Evolutionary conservation across 345 rosid genomes (phyloP).

Genomic region (Euphorbia pulcherrima): DNA sequence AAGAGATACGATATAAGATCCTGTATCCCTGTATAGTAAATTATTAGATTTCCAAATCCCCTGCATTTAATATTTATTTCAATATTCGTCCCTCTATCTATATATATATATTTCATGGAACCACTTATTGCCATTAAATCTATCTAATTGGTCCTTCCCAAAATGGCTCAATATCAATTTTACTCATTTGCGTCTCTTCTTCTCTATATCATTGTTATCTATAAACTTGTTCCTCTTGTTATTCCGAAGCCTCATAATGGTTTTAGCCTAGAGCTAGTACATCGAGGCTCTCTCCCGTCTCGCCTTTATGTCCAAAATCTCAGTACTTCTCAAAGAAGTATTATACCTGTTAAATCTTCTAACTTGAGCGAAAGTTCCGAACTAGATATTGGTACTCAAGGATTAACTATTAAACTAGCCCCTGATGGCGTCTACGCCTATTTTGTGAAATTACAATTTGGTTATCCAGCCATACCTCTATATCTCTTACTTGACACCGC

Average conservation of each 20-base stretch:
- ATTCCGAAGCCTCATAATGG: neutral
- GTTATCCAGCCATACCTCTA: neutral
- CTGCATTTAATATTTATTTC: too few species aligned
- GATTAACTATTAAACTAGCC: neutral
- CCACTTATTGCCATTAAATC: too few species aligned
- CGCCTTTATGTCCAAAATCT: too few species aligned
- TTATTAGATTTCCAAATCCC: too few species aligned
- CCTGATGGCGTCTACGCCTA: neutral
- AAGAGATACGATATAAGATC: too few species aligned
- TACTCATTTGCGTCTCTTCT: neutral
- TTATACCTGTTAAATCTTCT: too few species aligned
- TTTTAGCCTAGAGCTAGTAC: neutral
- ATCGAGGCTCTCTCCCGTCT: neutral
- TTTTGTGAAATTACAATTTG: neutral
- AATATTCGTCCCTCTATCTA: too few species aligned
- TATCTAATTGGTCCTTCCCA: too few species aligned
- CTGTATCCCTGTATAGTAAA: too few species aligned
- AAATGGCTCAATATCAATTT: neutral
- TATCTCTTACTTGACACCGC: neutral
- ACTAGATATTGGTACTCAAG: neutral
- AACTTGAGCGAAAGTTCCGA: neutral
- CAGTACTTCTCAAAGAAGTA: too few species aligned
- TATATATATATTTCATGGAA: too few species aligned
- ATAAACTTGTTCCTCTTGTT: neutral
- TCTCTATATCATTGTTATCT: neutral